phyloP scores from a whole-genome alignment of 345 rosid species.

The Aurinia saxatilis region DNA sequence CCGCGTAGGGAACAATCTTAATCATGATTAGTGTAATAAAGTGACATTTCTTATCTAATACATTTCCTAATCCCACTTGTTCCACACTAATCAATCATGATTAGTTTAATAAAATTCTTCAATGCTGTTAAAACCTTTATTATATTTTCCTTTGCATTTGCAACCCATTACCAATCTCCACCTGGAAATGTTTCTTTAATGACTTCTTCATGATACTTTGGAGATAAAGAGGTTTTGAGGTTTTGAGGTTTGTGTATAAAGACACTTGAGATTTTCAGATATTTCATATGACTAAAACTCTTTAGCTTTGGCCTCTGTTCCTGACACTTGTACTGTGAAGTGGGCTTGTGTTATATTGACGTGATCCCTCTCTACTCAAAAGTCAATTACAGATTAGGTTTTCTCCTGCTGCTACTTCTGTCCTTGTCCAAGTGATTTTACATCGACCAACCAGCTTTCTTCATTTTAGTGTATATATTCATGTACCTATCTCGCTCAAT shows the following conservation, averaged over 20 bases:
- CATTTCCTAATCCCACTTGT: constrained; percentile 25
- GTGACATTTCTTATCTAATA: constrained; percentile 12
- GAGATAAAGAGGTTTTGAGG: constrained; percentile 6
- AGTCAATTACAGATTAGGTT: constrained; percentile 18
- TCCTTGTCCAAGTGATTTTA: constrained; percentile 29
- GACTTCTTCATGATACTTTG: constrained; percentile 25
- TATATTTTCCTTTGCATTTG: constrained; percentile 19
- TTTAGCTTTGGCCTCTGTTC: constrained; percentile 17
- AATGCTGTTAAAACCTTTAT: constrained; percentile 6
- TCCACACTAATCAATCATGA: constrained; percentile 23
- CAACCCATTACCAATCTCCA: constrained; percentile 27
- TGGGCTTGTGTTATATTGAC: constrained; percentile 20
- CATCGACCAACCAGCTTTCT: constrained; percentile 27
- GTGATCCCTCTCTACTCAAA: constrained; percentile 2
- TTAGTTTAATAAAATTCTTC: constrained; percentile 19
- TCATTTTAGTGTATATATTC: constrained; percentile 21
- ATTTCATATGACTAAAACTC: constrained; percentile 20
- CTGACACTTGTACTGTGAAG: constrained; percentile 25
- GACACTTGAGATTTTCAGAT: constrained; percentile 16
- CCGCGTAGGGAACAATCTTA: constrained; percentile 24
- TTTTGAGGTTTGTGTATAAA: constrained; percentile 28
- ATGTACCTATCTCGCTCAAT: constrained; percentile 15
- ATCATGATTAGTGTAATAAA: constrained; percentile 26
- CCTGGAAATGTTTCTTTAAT: constrained; percentile 30
- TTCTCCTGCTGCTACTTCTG: constrained; percentile 23